Evolutionary conservation across 2,329 filamentous ascomycete species (phyloP).

Genomic region (Aspergillus fijiensis): DNA sequence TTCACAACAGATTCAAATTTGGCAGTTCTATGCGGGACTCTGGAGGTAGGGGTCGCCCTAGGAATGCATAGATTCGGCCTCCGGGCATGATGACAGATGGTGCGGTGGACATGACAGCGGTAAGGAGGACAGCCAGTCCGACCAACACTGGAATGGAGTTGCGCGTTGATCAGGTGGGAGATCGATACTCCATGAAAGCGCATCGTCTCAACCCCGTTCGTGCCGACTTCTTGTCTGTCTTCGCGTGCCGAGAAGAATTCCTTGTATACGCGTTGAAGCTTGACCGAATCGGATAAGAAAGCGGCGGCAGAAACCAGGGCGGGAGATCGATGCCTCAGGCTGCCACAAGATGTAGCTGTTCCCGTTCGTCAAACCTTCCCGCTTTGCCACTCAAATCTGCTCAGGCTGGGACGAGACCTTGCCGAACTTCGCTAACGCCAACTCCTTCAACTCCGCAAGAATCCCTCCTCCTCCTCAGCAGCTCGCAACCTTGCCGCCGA

Average conservation of each 20-base stretch:
- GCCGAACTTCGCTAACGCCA: slow-evolving; percentile 29
- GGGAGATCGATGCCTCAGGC: slow-evolving; percentile 23
- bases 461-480: slow-evolving; percentile 18
- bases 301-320: slow-evolving; percentile 11
- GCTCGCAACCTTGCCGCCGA: slow-evolving; percentile 28
- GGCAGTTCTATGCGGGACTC: slow-evolving; percentile 29
- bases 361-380: slow-evolving; percentile 31
- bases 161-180: not conserved
- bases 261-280: slow-evolving; percentile 1
- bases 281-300: not conserved
- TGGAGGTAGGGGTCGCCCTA: slow-evolving; percentile 14
- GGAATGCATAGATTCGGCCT: slow-evolving; percentile 22
- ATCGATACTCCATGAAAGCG: slow-evolving; percentile 21
- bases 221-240: slow-evolving; percentile 6
- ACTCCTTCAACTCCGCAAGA: slow-evolving; percentile 24
- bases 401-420: slow-evolving; percentile 28
- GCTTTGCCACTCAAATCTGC: slow-evolving; percentile 39
- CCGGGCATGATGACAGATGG: slow-evolving; percentile 33
- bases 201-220: slow-evolving; percentile 22
- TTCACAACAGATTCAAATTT: slow-evolving; percentile 41
- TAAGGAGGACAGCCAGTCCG: slow-evolving; percentile 10
- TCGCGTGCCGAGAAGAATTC: not conserved
- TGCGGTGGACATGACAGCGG: slow-evolving; percentile 26
- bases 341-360: slow-evolving; percentile 9
- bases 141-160: not conserved